A percentile compares a stretch with the other conserved stretches of the same genome.
Evolutionary conservation across 2,329 filamentous ascomycete genomes (phyloP).

Genomic region (Epichloe sp.): DNA sequence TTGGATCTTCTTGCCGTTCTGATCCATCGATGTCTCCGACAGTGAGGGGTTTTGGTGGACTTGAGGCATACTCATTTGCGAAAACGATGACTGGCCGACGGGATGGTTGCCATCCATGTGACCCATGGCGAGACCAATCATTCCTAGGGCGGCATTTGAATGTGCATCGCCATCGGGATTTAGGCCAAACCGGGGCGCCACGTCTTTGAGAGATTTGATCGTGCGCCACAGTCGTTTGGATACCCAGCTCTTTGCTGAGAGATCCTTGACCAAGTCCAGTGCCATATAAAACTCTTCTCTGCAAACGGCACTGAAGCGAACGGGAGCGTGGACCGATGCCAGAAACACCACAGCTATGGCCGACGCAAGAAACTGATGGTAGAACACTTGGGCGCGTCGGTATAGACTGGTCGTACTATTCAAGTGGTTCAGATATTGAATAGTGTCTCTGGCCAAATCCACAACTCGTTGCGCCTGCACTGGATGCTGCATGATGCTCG

Average conservation of each 20-base stretch:
- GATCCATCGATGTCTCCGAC: conserved; percentile 10
- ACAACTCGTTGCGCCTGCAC: conserved; percentile 61
- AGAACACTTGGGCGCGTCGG: conserved; percentile 58
- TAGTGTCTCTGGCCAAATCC: conserved; percentile 64
- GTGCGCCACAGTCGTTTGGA: conserved; percentile 63
- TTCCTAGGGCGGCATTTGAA: conserved; percentile 37
- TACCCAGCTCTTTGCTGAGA: conserved; percentile 59
- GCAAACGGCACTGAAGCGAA: conserved; percentile 54
- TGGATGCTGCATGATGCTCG: conserved; percentile 67
- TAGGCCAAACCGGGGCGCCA: conserved; percentile 56
- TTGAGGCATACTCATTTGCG: conserved; percentile 15
- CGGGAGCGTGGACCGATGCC: conserved; percentile 61
- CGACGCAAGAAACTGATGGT: conserved; percentile 68
- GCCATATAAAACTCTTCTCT: conserved; percentile 70
- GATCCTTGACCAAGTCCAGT: conserved; percentile 58
- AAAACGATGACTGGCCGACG: conserved; percentile 14
- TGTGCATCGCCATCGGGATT: conserved; percentile 34
- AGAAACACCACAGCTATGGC: conserved; percentile 65
- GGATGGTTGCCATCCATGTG: conserved; percentile 15
- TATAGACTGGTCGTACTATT: conserved; percentile 64
- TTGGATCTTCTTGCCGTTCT: conserved; percentile 38
- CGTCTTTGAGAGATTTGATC: conserved; percentile 55
- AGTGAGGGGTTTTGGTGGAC: background rate
- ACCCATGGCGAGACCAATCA: conserved; percentile 38
- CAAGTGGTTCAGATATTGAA: conserved; percentile 55